A percentile compares a stretch with the other conserved stretches of the same genome.
phyloP scores from a whole-genome alignment of 257 asterid genomes.

The Pogostemon cablin region DNA sequence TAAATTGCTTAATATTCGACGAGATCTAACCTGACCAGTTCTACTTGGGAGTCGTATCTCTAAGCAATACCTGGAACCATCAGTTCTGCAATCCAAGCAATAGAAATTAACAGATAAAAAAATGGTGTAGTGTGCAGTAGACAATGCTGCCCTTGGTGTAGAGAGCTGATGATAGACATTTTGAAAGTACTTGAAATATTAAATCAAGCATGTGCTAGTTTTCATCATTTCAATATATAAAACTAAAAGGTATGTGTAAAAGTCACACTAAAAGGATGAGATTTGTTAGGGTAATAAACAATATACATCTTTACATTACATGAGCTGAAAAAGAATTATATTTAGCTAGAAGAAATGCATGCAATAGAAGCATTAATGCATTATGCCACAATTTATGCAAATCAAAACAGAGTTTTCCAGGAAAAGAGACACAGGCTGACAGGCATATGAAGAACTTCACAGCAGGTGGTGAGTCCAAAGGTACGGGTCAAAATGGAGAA shows the following conservation, averaged over 20 bases:
- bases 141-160: not conserved
- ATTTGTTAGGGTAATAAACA: not conserved
- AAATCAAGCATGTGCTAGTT: not conserved
- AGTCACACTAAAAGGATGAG: not conserved
- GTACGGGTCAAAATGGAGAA: no score
- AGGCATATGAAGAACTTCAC: no score
- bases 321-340: not conserved
- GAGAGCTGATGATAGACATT: not conserved
- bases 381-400: not conserved
- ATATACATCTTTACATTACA: not conserved
- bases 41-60: constrained; percentile 83
- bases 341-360: not conserved
- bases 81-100: constrained; percentile 57
- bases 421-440: no score
- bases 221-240: not conserved
- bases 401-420: not conserved
- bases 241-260: not conserved
- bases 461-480: no score
- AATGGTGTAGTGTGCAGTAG: constrained; percentile 11
- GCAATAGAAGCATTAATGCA: not conserved
- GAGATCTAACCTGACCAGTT: constrained; percentile 82
- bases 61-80: constrained; percentile 72
- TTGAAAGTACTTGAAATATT: not conserved
- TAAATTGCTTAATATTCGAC: constrained; percentile 10
- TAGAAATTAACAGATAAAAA: constrained; percentile 20